Base-by-base conservation (phyloP, 371 early-diverging fungal species). In the Mortierella sp. region DNA sequence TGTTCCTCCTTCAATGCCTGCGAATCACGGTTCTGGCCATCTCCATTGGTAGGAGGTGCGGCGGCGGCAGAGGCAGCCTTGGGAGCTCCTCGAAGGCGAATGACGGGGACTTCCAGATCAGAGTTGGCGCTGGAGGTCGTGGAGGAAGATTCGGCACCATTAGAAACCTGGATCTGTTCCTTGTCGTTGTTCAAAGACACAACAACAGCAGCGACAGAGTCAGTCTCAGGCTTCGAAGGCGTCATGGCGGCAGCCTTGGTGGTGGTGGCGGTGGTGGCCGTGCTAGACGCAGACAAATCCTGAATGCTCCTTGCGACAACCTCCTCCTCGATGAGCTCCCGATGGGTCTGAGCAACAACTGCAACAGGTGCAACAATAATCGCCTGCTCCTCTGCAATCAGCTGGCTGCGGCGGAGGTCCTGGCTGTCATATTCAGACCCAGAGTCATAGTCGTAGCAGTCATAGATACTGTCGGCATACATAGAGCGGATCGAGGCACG, bases 381-480 rank as follows among this genome's bases (percentile, higher is more conserved):
- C 16, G 11, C 3, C 37, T 57, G 70, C 34, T 61, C 31, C 31
- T 54, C 76, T 19, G 70, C 37, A 14, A 67, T 43, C 13, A 13
- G 50, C 26, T 71, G 9, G 24, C 61, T 51, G 28, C 71, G 71
- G 48, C 74, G 77, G 72, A 77, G 37, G 11, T 79, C 70, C 54
- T 77, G 78, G 43, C 28, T 48, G 37, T 79, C 86, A 28, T 78
- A 69, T 19, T 86, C 86, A 6, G 82, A 81, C 3, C 77, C 71
- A 37, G 86, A 86, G 57, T 86, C 86, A 28, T 86, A 86, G 26
- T 81, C 86, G 54, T 86, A 86, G 54, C 70, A 86, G 46, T 86
- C 86, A 40, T 86, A 86, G 31, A 86, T 86, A 44, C 86, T 86
- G 50, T 86, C 86, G 5, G 86, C 77, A 59, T 86, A 86, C 79